Conservation (phyloP, 2,329 filamentous ascomycete genomes). For the Podosphaera leucotricha region DNA sequence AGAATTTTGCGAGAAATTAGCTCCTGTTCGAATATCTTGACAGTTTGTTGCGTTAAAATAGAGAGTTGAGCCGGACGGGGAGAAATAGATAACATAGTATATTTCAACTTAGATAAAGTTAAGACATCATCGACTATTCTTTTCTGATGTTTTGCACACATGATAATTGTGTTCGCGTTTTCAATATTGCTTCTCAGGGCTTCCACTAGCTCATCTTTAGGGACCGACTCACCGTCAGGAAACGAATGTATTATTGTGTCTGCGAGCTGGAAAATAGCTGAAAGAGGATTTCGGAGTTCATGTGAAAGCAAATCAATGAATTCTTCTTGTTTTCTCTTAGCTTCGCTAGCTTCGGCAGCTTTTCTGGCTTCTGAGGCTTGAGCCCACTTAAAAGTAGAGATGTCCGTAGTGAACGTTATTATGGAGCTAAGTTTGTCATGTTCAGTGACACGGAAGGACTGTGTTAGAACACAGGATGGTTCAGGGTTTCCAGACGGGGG, state of each 20-base stretch:
- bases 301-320: constrained; percentile 58
- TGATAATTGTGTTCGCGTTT: constrained; percentile 52
- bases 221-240: constrained; percentile 13
- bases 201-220: constrained; percentile 24
- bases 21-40: constrained; percentile 63
- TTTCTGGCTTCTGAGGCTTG: constrained; percentile 19
- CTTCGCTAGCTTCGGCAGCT: constrained; percentile 28
- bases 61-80: constrained; percentile 42
- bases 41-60: constrained; percentile 33
- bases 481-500: constrained; percentile 11
- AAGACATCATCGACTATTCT: constrained; percentile 54
- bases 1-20: constrained; percentile 44
- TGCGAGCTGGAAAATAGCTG: constrained; percentile 52
- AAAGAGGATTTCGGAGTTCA: constrained; percentile 50
- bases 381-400: constrained; percentile 13
- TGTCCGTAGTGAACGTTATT: constrained; percentile 12
- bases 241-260: constrained; percentile 40
- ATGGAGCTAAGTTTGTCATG: constrained; percentile 9
- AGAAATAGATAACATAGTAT: constrained; percentile 47
- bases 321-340: constrained; percentile 49
- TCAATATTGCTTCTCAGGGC: constrained; percentile 33
- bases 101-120: constrained; percentile 54
- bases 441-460: constrained; percentile 9
- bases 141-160: constrained; percentile 63
- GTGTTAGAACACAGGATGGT: constrained; percentile 7